A percentile compares a stretch with the other conserved stretches of the same genome.
Conservation (phyloP, 345 rosid genomes). For the Lumnitzera littorea region DNA sequence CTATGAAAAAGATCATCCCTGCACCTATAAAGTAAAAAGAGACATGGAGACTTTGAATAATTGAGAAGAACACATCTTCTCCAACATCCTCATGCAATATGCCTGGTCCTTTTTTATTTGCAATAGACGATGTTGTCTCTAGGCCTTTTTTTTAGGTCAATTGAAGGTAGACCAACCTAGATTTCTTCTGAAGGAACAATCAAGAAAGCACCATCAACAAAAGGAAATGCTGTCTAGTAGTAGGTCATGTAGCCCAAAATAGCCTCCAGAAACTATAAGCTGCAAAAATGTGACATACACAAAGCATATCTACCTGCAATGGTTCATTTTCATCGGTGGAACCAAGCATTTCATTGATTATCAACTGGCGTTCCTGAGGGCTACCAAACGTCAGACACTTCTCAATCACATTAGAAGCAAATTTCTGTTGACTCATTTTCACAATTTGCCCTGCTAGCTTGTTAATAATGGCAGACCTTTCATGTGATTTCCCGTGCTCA, state of each 20-base stretch:
- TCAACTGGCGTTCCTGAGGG: conserved; percentile 70
- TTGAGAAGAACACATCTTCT: neutral
- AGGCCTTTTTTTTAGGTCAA: too few species aligned
- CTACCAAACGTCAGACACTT: conserved; percentile 87
- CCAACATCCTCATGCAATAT: neutral
- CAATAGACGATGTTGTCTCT: too few species aligned
- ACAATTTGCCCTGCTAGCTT: conserved; percentile 92
- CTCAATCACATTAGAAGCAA: conserved; percentile 96
- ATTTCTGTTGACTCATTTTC: conserved; percentile 96
- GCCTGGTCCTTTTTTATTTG: neutral
- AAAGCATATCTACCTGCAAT: conserved; percentile 55
- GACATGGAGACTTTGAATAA: neutral
- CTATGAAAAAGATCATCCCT: too few species aligned
- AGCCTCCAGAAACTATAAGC: neutral
- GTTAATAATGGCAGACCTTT: conserved; percentile 62
- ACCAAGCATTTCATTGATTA: conserved; percentile 91
- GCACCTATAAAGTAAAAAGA: neutral
- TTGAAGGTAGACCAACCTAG: too few species aligned
- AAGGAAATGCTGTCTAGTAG: too few species aligned
- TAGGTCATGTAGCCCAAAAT: too few species aligned
- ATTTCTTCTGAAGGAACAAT: too few species aligned
- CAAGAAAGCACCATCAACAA: too few species aligned
- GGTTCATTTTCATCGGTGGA: conserved; percentile 93
- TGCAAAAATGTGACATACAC: conserved; percentile 1
- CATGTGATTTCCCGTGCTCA: conserved; percentile 77